These are phyloP conservation scores for Boehmeria nivea DNA, from an alignment of 306 rosid species.

Conservation along the genomic window DNA sequence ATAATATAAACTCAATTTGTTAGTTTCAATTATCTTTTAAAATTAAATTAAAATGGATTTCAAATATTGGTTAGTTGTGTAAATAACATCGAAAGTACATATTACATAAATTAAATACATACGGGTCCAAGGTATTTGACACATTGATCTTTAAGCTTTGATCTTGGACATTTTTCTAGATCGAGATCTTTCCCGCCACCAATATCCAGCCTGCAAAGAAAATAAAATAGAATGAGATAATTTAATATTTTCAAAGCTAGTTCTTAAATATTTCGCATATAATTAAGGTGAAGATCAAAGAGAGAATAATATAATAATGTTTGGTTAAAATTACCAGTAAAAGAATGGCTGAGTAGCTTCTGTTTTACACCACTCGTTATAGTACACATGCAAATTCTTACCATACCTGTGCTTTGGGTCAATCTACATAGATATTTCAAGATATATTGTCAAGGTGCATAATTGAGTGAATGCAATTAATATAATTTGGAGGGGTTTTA, in stretches of 20 bases:
- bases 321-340: constrained; percentile 46
- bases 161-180: constrained; percentile 50
- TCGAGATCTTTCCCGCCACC: constrained; percentile 76
- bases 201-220: constrained; percentile 61
- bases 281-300: not conserved
- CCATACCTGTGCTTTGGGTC: constrained; percentile 97
- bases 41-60: too few relatives aligned
- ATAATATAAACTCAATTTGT: too few relatives aligned
- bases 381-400: constrained; percentile 69
- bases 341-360: constrained; percentile 84
- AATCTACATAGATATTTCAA: constrained; percentile 36
- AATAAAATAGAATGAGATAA: not conserved
- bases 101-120: constrained; percentile 30
- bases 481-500: too few relatives aligned
- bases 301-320: too few relatives aligned
- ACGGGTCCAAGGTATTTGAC: constrained; percentile 91
- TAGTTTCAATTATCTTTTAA: too few relatives aligned
- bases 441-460: too few relatives aligned
- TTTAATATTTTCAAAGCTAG: too few relatives aligned
- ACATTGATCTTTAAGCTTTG: constrained; percentile 66
- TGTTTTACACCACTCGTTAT: constrained; percentile 69
- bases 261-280: too few relatives aligned
- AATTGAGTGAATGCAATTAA: too few relatives aligned
- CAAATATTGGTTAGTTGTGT: too few relatives aligned
- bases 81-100: too few relatives aligned